Evolutionary conservation across 371 early-diverging fungal genomes (phyloP).

Genomic region (Mortierella sp.): DNA sequence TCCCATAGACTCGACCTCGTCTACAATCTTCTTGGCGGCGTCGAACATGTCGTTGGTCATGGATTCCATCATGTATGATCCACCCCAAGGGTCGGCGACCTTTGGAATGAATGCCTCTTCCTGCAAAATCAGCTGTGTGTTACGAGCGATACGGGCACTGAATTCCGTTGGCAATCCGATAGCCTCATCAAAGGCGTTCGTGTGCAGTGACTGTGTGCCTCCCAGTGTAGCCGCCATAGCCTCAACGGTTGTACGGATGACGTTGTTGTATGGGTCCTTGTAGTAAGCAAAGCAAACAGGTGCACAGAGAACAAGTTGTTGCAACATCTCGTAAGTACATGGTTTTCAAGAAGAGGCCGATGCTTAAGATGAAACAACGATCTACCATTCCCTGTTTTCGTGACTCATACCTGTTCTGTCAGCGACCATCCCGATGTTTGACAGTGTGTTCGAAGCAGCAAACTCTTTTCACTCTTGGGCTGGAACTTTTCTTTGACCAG

Average conservation of each 20-base stretch:
- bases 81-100: conserved; percentile 89
- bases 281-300: too few species aligned
- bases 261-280: conserved; percentile 88
- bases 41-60: conserved; percentile 82
- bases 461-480: conserved; percentile 76
- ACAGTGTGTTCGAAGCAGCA: conserved; percentile 86
- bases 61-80: conserved; percentile 92
- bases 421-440: conserved; percentile 92
- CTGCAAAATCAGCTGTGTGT: conserved; percentile 89
- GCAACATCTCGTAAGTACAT: too few species aligned
- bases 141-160: conserved; percentile 85
- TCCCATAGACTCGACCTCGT: conserved; percentile 84
- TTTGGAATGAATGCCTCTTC: conserved; percentile 86
- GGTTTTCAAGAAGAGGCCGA: too few species aligned
- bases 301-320: too few species aligned
- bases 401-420: conserved; percentile 73
- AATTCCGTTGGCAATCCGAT: conserved; percentile 87
- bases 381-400: neutral
- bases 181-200: conserved; percentile 89
- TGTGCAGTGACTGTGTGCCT: conserved; percentile 90
- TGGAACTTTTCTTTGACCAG: conserved; percentile 81
- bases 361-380: too few species aligned
- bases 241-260: conserved; percentile 87
- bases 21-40: conserved; percentile 70
- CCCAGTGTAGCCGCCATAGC: conserved; percentile 91